Evolutionary conservation across 1,284 basidiomycete species (phyloP).

Genomic region (Erythrobasidium hasegawianum): DNA sequence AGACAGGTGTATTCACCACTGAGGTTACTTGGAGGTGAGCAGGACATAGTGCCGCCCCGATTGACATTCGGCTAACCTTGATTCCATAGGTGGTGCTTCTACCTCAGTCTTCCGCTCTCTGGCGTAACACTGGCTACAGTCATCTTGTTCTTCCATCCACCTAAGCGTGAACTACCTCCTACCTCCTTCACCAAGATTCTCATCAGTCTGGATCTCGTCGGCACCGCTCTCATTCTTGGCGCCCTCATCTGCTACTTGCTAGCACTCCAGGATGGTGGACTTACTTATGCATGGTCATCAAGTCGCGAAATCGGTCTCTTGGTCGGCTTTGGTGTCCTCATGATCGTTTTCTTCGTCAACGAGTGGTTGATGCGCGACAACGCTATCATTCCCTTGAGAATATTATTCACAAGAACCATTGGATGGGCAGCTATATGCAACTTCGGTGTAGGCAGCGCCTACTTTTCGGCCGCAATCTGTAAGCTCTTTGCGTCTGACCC

Average conservation of each 20-base stretch:
- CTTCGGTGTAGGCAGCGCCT: conserved; percentile 35
- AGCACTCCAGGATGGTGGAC: conserved; percentile 42
- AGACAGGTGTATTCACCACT: conserved; percentile 41
- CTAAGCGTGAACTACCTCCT: background rate
- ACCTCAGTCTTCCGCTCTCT: too few species aligned
- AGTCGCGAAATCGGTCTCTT: conserved; percentile 45
- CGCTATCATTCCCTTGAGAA: conserved; percentile 44
- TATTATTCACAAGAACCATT: conserved; percentile 28
- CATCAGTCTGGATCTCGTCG: conserved; percentile 43
- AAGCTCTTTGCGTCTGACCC: background rate
- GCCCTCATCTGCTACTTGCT: conserved; percentile 45
- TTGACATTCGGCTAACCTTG: too few species aligned
- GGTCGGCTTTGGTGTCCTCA: conserved; percentile 45
- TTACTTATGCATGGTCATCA: conserved; percentile 29
- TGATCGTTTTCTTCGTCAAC: conserved; percentile 40
- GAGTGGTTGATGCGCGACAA: conserved; percentile 44
- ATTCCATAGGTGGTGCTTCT: conserved; percentile 48
- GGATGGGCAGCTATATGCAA: conserved; percentile 35
- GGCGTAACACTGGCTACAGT: conserved; percentile 36
- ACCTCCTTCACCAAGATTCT: conserved; percentile 29
- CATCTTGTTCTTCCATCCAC: conserved; percentile 38
- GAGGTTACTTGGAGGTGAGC: conserved; percentile 44
- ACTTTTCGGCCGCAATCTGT: conserved; percentile 10
- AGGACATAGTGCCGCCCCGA: too few species aligned
- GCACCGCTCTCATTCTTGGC: conserved; percentile 40